Base-by-base conservation (phyloP, 345 rosid genomes). In the Laguncularia racemosa region DNA sequence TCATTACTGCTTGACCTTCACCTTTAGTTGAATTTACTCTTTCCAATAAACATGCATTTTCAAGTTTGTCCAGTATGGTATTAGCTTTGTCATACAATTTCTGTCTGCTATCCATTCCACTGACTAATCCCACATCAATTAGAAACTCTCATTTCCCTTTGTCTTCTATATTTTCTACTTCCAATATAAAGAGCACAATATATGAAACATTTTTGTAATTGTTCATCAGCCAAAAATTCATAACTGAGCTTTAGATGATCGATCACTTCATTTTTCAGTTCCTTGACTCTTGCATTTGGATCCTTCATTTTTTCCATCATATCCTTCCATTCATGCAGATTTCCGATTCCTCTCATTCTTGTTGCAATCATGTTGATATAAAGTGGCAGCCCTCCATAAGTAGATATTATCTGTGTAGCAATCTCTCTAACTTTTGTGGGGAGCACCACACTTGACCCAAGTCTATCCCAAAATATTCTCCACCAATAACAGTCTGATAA, bases 181-280 rank as follows among this genome's bases (percentile, higher is more conserved):
- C 67, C 61, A 74, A 23, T 61, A 58, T 53, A 69, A 1, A 78
- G 45, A 17, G 76, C 74, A 58, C 71, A 71, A 46, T 52, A 56
- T 16, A 65, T 43, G 48, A 78, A 69, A 45, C 79, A 73, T 1
- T 56, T 58, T 40, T 69, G 66, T 9, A 33, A 33, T 10, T 66
- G 12, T 6, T 43, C 18, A 54, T 67, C 53, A 9, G 47, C 52
- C 46, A 69, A 59, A 14, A 52, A 55, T 13, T 20, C 33, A 44
- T 66, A 77, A 45, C 78, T 76, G 8, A 44, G 46, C 14, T 54
- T 51, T n/a, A 77, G 21, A 14, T 44, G 26, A 5, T 2, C 16
- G 33, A 66, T 61, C 26, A 74, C 66, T n/a, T 48, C 55, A 0
- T 16, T 10, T 16, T 65, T 47, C 54, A 45, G 13, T 0, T 48